phyloP scores from a whole-genome alignment of 169 alveolate genomes.

The Perkinsus chesapeaki region DNA sequence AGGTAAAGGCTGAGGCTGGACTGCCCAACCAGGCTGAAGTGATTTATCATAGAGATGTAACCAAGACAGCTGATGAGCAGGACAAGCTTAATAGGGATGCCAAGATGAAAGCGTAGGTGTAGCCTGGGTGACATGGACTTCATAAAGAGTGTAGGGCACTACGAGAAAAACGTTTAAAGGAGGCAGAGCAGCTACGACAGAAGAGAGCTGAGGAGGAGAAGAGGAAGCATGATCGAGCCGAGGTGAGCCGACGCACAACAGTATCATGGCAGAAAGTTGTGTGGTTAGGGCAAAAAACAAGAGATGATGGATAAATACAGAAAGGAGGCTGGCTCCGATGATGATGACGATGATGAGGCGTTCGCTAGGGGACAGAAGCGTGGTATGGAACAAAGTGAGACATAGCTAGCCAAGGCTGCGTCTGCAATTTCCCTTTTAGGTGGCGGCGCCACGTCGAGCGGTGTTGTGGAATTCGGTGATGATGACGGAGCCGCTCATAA shows the following conservation, averaged over 20 bases:
- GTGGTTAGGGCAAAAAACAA: neutral
- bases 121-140: neutral
- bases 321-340: neutral
- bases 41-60: neutral
- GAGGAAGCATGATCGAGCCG: neutral
- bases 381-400: neutral
- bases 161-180: neutral
- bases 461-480: neutral
- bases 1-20: constrained; percentile 1
- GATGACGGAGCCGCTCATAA: neutral
- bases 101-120: neutral
- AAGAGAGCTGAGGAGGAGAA: neutral
- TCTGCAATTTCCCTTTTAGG: neutral
- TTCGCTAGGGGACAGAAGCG: neutral
- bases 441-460: neutral
- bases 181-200: neutral
- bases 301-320: neutral
- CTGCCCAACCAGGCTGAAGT: neutral
- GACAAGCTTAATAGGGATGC: neutral
- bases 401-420: neutral
- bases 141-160: neutral
- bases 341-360: neutral
- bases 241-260: neutral
- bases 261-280: neutral
- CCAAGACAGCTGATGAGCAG: neutral